These are phyloP conservation scores for Pseudocercospora crystallina DNA, from an alignment of 2,329 filamentous ascomycete species.

Conservation along the genomic window DNA sequence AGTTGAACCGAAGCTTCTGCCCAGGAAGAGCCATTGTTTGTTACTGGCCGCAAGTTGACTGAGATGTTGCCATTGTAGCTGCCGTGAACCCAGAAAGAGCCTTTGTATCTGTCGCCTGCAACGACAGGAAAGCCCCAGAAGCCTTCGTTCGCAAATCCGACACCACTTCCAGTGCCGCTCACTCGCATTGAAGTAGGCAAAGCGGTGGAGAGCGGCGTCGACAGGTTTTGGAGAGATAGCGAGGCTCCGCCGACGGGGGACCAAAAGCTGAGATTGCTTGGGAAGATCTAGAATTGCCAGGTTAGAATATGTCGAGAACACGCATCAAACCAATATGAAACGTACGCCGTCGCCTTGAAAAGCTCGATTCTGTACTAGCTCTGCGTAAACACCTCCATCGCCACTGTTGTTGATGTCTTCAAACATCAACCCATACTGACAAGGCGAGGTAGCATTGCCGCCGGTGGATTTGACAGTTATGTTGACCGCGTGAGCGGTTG, in stretches of 20 bases:
- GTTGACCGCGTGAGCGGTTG: too few relatives aligned
- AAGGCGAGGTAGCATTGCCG: constrained; percentile 15
- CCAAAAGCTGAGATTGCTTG: constrained; percentile 40
- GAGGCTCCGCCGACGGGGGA: constrained; percentile 55
- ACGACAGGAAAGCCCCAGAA: constrained; percentile 36
- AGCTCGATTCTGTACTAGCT: constrained; percentile 68
- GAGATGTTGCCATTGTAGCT: constrained; percentile 31
- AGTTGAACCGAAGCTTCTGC: constrained; percentile 26
- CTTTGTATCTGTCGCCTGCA: constrained; percentile 29
- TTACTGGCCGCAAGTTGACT: constrained; percentile 33
- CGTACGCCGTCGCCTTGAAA: constrained; percentile 55
- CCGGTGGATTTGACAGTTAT: constrained; percentile 15
- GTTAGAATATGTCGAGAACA: too few relatives aligned
- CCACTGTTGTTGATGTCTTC: constrained; percentile 56
- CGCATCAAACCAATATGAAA: too few relatives aligned
- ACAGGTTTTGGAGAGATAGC: constrained; percentile 50
- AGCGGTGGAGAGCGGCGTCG: constrained; percentile 52
- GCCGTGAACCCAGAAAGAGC: constrained; percentile 35
- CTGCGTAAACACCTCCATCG: constrained; percentile 71
- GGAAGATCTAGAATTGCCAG: constrained; percentile 37
- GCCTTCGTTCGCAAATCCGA: constrained; percentile 47
- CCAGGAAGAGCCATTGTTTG: constrained; percentile 39
- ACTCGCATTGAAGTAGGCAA: constrained; percentile 54
- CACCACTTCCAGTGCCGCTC: constrained; percentile 27
- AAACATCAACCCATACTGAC: constrained; percentile 41